Percentiles rank a stretch among this genome's conserved stretches.
Conservation (phyloP, 164 flowering plant species). For the Warburgia ugandensis region DNA sequence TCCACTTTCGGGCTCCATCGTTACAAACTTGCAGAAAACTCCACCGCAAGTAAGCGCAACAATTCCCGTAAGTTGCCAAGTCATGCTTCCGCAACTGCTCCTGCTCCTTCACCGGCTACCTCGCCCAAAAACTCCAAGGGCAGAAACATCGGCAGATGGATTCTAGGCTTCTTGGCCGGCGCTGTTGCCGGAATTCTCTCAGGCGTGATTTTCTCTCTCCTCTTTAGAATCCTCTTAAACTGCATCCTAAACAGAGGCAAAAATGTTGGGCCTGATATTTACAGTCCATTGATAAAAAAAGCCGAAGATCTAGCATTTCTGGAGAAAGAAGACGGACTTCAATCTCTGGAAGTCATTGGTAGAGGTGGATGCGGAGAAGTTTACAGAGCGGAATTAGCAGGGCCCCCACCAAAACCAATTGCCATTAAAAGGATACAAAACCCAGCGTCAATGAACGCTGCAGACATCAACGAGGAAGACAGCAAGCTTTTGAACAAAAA, state of each 20-base stretch:
- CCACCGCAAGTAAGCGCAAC: neutral
- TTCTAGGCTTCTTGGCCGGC: slow-evolving; percentile 64
- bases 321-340: slow-evolving; percentile 62
- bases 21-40: too few species aligned
- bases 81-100: neutral
- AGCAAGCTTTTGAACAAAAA: slow-evolving; percentile 46
- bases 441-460: slow-evolving; percentile 38
- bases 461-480: slow-evolving; percentile 54
- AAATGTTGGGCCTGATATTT: slow-evolving; percentile 40
- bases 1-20: too few species aligned
- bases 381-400: slow-evolving; percentile 61
- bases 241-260: slow-evolving; percentile 31
- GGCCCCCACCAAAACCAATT: slow-evolving; percentile 47
- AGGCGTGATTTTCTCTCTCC: slow-evolving; percentile 40
- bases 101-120: slow-evolving; percentile 4
- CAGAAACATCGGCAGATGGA: slow-evolving; percentile 23
- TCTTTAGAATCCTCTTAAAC: slow-evolving; percentile 36
- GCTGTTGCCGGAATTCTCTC: slow-evolving; percentile 45
- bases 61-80: too few species aligned
- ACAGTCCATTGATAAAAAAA: slow-evolving; percentile 57
- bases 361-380: slow-evolving; percentile 88
- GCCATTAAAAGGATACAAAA: slow-evolving; percentile 78
- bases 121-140: too few species aligned
- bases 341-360: slow-evolving; percentile 54
- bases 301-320: slow-evolving; percentile 65